Conservation (phyloP, 257 asterid species). For the Solanum bulbocastanum region DNA sequence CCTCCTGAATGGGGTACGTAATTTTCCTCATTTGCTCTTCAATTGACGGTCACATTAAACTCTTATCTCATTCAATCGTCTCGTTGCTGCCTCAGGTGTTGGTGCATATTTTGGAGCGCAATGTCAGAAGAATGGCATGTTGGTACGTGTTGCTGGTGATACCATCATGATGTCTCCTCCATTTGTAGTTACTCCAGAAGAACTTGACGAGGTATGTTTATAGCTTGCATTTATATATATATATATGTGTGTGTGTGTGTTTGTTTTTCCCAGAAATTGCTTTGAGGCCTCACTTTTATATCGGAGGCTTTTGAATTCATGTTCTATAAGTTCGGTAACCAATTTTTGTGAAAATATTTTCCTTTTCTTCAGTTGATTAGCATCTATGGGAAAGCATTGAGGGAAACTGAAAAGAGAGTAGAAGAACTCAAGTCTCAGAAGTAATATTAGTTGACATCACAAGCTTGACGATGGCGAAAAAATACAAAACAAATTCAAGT, state of each 20-base stretch:
- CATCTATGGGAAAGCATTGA: conserved; percentile 72
- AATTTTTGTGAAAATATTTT: not conserved
- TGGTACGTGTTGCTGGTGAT: conserved; percentile 85
- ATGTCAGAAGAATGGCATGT: conserved; percentile 77
- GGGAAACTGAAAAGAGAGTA: conserved; percentile 73
- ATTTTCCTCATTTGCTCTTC: not conserved
- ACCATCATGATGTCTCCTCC: conserved; percentile 93
- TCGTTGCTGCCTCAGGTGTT: conserved; percentile 28
- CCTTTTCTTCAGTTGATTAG: conserved; percentile 43
- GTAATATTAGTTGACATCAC: conserved; percentile 2
- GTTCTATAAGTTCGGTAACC: not conserved
- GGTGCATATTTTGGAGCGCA: conserved; percentile 86
- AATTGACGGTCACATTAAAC: not conserved
- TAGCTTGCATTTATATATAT: not conserved
- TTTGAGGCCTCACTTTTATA: not conserved
- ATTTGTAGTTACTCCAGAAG: conserved; percentile 52
- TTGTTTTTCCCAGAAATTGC: not conserved
- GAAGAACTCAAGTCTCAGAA: conserved; percentile 61
- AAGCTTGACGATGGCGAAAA: not conserved
- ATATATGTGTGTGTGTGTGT: not conserved
- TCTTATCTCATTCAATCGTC: not conserved
- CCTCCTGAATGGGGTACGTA: conserved; percentile 93
- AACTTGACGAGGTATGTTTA: conserved; percentile 51
- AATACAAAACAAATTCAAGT: not conserved
- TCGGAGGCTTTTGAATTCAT: not conserved